Base-by-base conservation (phyloP, 345 rosid genomes). In the Pseudoturritis turrita region DNA sequence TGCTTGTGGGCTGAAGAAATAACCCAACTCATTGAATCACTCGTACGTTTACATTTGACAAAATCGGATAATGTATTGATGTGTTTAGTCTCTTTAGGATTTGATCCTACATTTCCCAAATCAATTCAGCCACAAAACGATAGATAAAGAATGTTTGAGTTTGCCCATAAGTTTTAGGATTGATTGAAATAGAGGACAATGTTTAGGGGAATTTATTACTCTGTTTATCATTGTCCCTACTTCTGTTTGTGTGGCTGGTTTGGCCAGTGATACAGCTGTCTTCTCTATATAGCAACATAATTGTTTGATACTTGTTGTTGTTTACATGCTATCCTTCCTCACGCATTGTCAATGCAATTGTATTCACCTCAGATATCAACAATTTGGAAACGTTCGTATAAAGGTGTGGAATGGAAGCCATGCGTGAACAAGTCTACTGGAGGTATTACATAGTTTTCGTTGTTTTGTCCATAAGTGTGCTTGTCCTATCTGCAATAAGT, bases 331-430 rank as follows among this genome's bases (percentile, higher is more conserved):
- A 26, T 35, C 25, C 5, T 51, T 44, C 14, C 57, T 54, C n/a
- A 36, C 8, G 29, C 49, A 15, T 46, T 47, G 1, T 35, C 18
- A 14, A 37, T 65, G 60, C 14, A 39, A 47, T 39, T 58, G 52
- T 43, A 19, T 79, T 73, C 52, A 15, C 51, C 80, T 70, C 59
- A 95, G 99, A 79, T 96, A 73, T 86, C 85, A 37, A 87, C 88
- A 2, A 84, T 96, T 71, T 96, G 99, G 99, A 96, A 86, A 81
- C 86, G 82, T 70, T 84, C 88, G 3, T 81, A 81, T 78, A 90
- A 81, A 82, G 81, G 89, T 33, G 89, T 87, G 19, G 89, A 79
- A 54, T 96, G 99, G 98, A 86, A 73, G 61, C 96, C 97, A 3
- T 96, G 95, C 40, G 74, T 85, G 22, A 84, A 82, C 75, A 82